Evolutionary conservation across 129 eudicot species (phyloP).

Genomic region (Flaveria trinervia): DNA sequence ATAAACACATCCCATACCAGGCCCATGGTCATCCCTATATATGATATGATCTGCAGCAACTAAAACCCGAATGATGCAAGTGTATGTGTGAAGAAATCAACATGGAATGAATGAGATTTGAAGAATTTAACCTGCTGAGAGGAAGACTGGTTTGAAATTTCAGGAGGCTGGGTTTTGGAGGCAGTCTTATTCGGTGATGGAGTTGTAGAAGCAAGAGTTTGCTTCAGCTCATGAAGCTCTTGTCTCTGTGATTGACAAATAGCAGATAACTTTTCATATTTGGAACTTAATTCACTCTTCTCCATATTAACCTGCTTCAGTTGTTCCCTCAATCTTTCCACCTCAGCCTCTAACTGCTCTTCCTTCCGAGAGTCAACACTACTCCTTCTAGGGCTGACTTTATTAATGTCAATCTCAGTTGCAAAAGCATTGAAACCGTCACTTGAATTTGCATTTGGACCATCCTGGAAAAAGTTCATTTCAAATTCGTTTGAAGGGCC

Average conservation of each 20-base stretch:
- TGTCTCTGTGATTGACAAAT: slow-evolving; percentile 94
- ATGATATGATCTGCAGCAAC: no score
- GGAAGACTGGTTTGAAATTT: slow-evolving; percentile 15
- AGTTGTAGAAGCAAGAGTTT: slow-evolving; percentile 74
- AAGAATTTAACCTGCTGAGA: slow-evolving; percentile 46
- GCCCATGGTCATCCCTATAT: no score
- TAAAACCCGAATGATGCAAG: no score
- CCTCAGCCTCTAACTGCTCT: slow-evolving; percentile 64
- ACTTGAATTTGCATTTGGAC: slow-evolving; percentile 41
- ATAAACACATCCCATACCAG: no score
- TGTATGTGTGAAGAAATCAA: neutral
- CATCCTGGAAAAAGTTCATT: slow-evolving; percentile 54
- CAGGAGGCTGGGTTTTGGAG: slow-evolving; percentile 24
- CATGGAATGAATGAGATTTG: slow-evolving; percentile 12
- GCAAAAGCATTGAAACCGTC: slow-evolving; percentile 73
- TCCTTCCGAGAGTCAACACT: slow-evolving; percentile 46
- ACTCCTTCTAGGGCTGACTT: slow-evolving; percentile 49
- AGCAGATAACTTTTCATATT: slow-evolving; percentile 82
- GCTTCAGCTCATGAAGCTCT: slow-evolving; percentile 92
- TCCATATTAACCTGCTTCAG: slow-evolving; percentile 65
- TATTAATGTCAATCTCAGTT: slow-evolving; percentile 58
- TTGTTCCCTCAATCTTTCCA: slow-evolving; percentile 74
- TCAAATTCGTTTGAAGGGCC: slow-evolving; percentile 55
- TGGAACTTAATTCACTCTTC: slow-evolving; percentile 78
- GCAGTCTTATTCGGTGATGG: slow-evolving; percentile 51